Conservation (phyloP, 2,329 filamentous ascomycete species). For the Phyllosticta capitalensis region DNA sequence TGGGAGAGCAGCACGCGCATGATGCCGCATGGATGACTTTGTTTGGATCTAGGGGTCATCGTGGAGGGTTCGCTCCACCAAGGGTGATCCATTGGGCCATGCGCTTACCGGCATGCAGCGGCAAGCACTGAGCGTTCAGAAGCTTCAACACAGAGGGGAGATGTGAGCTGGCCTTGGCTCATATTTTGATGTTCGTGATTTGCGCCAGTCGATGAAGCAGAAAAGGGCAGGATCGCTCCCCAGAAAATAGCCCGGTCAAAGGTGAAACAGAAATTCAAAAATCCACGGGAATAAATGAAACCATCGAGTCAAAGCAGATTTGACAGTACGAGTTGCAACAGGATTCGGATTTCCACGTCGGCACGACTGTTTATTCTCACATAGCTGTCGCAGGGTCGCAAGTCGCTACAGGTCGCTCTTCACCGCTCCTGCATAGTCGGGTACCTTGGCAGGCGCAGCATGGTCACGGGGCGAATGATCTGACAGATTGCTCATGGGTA, state of each 20-base stretch:
- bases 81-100: conserved; percentile 10
- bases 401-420: neutral
- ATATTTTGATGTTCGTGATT: neutral
- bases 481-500: neutral
- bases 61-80: conserved; percentile 1
- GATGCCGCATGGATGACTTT: neutral
- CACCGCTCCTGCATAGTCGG: neutral
- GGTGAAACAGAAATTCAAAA: neutral
- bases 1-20: neutral
- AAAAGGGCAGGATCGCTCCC: neutral
- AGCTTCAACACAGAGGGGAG: conserved; percentile 1
- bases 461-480: neutral
- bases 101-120: conserved; percentile 9
- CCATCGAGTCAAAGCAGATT: neutral
- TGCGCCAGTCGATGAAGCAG: neutral
- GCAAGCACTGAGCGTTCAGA: conserved; percentile 11
- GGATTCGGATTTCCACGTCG: no score
- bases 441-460: neutral
- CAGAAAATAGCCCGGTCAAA: neutral
- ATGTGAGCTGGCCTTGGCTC: neutral
- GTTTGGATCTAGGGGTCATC: conserved; percentile 4
- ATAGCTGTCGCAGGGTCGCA: neutral
- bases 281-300: neutral
- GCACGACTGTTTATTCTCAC: no score
- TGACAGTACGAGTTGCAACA: no score